A percentile compares a stretch with the other conserved stretches of the same genome.
Evolutionary conservation across 192 early-diverging fungal genomes (phyloP).

Genomic region (Helicostylum pulchrum): DNA sequence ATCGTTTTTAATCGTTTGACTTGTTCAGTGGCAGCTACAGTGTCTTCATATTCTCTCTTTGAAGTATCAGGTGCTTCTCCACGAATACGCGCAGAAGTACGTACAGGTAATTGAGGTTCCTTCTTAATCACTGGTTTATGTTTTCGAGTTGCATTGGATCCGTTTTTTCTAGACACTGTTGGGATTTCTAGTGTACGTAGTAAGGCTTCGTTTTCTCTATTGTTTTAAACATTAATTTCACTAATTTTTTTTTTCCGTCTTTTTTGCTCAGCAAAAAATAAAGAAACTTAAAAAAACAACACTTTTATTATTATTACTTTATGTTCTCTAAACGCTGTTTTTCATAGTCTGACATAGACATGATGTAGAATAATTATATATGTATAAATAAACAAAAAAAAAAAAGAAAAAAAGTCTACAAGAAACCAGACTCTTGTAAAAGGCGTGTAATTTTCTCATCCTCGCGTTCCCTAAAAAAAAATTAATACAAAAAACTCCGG

Average conservation of each 20-base stretch:
- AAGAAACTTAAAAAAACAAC: not conserved
- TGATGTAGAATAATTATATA: conserved; percentile 1
- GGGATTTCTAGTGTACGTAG: conserved; percentile 6
- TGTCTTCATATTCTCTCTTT: not conserved
- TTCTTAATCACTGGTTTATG: not conserved
- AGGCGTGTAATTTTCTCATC: conserved; percentile 76
- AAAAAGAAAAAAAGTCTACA: conserved; percentile 41
- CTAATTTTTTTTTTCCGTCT: not conserved
- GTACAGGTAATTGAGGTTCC: conserved; percentile 4
- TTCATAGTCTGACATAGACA: not conserved
- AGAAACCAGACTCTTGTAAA: conserved; percentile 72
- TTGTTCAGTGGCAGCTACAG: not conserved
- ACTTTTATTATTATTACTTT: not conserved
- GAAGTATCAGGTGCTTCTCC: not conserved
- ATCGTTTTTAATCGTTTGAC: not conserved
- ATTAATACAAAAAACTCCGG: not conserved
- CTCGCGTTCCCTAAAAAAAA: conserved; percentile 59
- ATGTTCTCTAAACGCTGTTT: not conserved
- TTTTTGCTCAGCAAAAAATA: not conserved
- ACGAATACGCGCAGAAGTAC: conserved; percentile 21
- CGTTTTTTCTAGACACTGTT: not conserved
- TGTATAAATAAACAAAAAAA: not conserved
- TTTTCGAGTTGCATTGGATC: not conserved
- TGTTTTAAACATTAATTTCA: not conserved
- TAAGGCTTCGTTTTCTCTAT: not conserved